Base-by-base conservation (phyloP, 345 rosid genomes). In the Citrus mangshanensis region DNA sequence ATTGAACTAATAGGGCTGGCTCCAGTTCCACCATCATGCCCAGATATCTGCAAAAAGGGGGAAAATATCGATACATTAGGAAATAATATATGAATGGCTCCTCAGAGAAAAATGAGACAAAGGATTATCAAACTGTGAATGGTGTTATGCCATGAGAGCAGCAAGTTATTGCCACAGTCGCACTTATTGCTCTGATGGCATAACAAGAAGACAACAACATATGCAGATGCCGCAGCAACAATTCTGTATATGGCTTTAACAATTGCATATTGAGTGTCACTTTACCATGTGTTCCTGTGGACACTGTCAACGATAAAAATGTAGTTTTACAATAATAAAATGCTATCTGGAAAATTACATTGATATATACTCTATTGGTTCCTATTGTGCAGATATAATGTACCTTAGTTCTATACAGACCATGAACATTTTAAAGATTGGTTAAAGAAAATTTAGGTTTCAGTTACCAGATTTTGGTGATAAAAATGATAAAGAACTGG, bases 21-120 rank as follows among this genome's bases (percentile, higher is more conserved):
- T 68, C 99, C 98, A 6, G 99, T 96, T 85, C 98, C 99, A 82
- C 98, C 99, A 88, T 96, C 98, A 85, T 96, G 99, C 19, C 99
- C 98, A 56, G 99, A 96, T 89, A 96, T 93, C 98, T 95, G 90
- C 78, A 40, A 61, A 81, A 37, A 65, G 62, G 16, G 24, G 25
- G 2, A 22, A 19, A 34, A 78, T 81, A 76, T 8, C 72, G 68
- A 77, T 14, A 24, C 24, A 62, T 61, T 68, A 78, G 24, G 38
- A 64, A 8, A 54, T 62, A 54, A 37, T 25, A 35, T 40, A 34
- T 49, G 56, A 46, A 7, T 63, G 60, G 61, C 32, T 27, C 27
- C 60, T 46, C 19, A 1, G 42, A 46, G 60, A 40, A 46, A 49
- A 58, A 37, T 14, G n/a, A 62, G n/a, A 73, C 61, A 14, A 22